Base-by-base conservation (phyloP, 805 yeast species). In the Hanseniaspora osmophila region DNA sequence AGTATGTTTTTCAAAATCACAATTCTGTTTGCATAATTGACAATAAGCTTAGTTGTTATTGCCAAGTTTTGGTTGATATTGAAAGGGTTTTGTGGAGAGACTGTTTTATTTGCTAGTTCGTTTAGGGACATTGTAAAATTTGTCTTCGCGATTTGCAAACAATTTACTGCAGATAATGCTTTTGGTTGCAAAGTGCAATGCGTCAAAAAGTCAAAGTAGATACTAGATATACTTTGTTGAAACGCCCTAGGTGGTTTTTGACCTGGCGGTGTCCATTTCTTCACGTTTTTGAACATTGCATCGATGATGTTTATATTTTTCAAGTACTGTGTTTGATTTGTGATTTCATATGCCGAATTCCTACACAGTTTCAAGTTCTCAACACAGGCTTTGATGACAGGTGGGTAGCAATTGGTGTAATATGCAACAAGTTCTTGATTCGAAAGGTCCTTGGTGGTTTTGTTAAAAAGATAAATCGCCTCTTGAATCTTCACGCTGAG, bases 1-100 rank as follows among this genome's bases (percentile, higher is more conserved):
- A 59, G 59, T 32, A 59, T 58, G 15, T 52, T 59, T 47, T 54
- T 51, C 10, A 60, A 35, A 3, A 60, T 58, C 2, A 53, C 48
- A 19, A 50, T 40, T 16, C 49, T 44, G 44, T 59, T 60, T 10
- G 42, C 44, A 7, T 51, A 50, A 2, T 52, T 50, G 2, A 60
- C 44, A 37, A 50, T 58, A 2, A 60, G 18, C 10, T 42, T 42
- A 10, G 53, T 47, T 10, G 47, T 40, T 4, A 44, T 33, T 9
- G 61, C 60, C 9, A 48, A 41, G 17, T 46, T 56, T 59, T 1
- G 64, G 62, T 44, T 60, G 56, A 6, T 41, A n/a, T 33, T 47
- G 42, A 38, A 37, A 30, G 30, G 22, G 33, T 16, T 40, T 38
- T 3, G 39, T 15, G 6, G 42, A 15, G 6, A 33, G 11, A 32